Percentiles rank a stretch among this genome's conserved stretches.
These are phyloP conservation scores for Trifolium pratense DNA, from an alignment of 306 rosid species.

Conservation along the genomic window DNA sequence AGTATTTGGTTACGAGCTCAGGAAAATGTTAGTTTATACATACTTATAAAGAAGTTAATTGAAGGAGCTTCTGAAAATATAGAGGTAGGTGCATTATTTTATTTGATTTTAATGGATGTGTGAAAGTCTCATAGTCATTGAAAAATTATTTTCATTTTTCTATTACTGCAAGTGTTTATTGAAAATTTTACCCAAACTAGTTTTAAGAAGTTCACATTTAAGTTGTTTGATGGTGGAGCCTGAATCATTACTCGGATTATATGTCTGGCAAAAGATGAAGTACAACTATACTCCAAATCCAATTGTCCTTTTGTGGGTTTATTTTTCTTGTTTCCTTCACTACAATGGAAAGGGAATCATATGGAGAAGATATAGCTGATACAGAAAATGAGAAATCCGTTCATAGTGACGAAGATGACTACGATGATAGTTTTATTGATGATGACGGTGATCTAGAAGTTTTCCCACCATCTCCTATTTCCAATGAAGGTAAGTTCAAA, in stretches of 20 bases:
- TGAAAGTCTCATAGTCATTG: neutral
- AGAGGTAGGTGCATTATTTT: neutral
- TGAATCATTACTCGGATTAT: conserved; percentile 1
- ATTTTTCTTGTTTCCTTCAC: conserved; percentile 50
- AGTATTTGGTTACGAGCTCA: neutral
- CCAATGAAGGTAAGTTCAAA: conserved; percentile 49
- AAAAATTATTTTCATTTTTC: neutral
- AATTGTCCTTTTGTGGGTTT: neutral
- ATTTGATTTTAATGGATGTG: no score
- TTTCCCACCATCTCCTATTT: conserved; percentile 56
- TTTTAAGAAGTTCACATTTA: conserved; percentile 1
- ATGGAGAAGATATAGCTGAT: conserved; percentile 84
- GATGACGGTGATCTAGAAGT: conserved; percentile 57
- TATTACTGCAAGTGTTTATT: neutral
- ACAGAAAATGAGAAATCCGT: conserved; percentile 72
- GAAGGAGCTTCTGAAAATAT: neutral
- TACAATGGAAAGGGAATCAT: conserved; percentile 67
- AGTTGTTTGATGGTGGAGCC: neutral
- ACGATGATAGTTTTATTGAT: conserved; percentile 84
- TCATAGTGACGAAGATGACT: conserved; percentile 64
- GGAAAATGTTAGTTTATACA: neutral
- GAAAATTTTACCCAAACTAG: conserved; percentile 16
- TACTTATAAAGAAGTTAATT: neutral
- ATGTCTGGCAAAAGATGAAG: conserved; percentile 4
- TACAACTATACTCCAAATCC: neutral